These are phyloP conservation scores for Umbelopsis sp. DNA, from an alignment of 371 early-diverging fungal genomes.

Conservation along the genomic window DNA sequence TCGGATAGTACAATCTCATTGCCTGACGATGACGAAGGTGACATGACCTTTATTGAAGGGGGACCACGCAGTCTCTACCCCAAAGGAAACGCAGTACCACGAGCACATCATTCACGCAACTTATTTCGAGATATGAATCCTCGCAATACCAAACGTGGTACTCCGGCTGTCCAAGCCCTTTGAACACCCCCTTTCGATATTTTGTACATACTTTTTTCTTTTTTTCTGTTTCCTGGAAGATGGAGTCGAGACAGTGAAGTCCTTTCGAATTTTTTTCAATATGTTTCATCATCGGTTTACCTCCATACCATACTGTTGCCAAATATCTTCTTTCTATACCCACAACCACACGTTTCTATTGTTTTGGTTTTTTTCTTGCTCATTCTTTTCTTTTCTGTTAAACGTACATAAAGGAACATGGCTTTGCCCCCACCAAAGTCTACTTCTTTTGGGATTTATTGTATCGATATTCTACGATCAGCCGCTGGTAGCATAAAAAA, in stretches of 20 bases:
- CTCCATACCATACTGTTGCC: no score
- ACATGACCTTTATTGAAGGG: neutral
- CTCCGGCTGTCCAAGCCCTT: slow-evolving; percentile 14
- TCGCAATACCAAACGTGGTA: slow-evolving; percentile 18
- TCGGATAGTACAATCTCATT: neutral
- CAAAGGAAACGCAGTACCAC: neutral
- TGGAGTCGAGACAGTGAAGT: neutral
- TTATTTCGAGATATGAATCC: slow-evolving; percentile 17
- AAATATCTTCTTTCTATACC: no score
- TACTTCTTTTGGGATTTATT: neutral
- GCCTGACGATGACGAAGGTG: neutral
- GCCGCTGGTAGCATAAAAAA: no score
- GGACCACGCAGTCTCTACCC: slow-evolving; percentile 13
- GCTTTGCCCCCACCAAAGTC: neutral
- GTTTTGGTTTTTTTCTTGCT: neutral
- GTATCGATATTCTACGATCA: no score
- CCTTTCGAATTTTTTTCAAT: no score
- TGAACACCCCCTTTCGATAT: neutral
- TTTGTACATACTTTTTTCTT: slow-evolving; percentile 1
- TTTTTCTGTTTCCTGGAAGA: neutral
- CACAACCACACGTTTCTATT: neutral
- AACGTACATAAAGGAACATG: neutral
- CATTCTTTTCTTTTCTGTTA: neutral
- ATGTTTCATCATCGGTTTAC: no score
- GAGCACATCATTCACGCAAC: slow-evolving; percentile 15